Conservation (phyloP, 169 alveolate species). For the Plasmodium cynomolgi region DNA sequence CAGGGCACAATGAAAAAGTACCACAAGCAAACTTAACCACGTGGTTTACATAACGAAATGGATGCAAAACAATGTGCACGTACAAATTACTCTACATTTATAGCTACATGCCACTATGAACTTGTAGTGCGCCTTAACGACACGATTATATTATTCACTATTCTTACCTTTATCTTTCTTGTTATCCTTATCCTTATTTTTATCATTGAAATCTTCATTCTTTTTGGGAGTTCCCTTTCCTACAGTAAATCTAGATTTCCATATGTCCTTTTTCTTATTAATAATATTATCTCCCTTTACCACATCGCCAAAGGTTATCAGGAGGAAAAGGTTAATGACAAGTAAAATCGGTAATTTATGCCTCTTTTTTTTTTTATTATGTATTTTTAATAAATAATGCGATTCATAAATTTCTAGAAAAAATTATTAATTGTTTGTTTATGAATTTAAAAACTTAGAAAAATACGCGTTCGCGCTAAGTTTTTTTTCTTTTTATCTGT, state of each 20-base stretch:
- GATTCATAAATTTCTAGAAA: not conserved
- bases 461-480: not conserved
- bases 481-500: not conserved
- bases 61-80: not conserved
- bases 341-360: conserved; percentile 9
- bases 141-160: not conserved
- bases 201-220: not conserved
- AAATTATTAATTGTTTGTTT: not conserved
- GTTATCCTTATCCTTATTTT: not conserved
- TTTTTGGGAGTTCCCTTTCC: conserved; percentile 16
- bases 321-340: conserved; percentile 30
- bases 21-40: not conserved
- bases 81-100: not conserved
- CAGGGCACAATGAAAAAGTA: not conserved
- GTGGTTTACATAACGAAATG: not conserved
- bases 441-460: not conserved
- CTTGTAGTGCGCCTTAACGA: not conserved
- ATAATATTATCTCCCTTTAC: conserved; percentile 25
- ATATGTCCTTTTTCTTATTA: conserved; percentile 17
- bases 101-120: not conserved
- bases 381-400: not conserved
- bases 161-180: conserved; percentile 16
- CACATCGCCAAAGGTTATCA: conserved; percentile 14
- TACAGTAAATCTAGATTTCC: conserved; percentile 47
- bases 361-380: not conserved